A percentile compares a stretch with the other conserved stretches of the same genome.
Evolutionary conservation across 2,329 filamentous ascomycete species (phyloP).

Genomic region (Epichloe aotearoae): DNA sequence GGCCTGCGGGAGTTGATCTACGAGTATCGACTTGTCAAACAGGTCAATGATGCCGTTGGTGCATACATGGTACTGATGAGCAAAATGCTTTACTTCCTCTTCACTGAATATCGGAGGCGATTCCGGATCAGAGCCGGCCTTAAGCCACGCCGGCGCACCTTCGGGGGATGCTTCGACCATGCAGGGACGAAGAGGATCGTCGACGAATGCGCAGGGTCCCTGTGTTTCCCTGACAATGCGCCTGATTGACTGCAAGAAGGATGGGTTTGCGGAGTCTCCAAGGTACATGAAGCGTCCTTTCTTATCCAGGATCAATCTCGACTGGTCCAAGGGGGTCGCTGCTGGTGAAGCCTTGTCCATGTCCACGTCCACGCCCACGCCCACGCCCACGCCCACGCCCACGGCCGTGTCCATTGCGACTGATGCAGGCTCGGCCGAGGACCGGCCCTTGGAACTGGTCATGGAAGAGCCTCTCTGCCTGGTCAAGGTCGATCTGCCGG

Average conservation of each 20-base stretch:
- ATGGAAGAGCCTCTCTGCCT: not conserved
- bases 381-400: not conserved
- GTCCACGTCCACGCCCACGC: not conserved
- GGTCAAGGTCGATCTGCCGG: not conserved
- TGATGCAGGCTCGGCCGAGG: not conserved
- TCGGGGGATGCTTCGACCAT: conserved; percentile 16
- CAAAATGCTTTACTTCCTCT: conserved; percentile 4
- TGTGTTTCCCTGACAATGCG: conserved; percentile 11
- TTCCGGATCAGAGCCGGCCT: not conserved
- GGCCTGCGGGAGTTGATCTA: conserved; percentile 10
- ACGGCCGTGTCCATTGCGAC: not conserved
- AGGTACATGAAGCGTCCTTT: conserved; percentile 6
- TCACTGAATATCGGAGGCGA: not conserved
- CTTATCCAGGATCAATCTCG: conserved; percentile 5
- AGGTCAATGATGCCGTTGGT: conserved; percentile 22
- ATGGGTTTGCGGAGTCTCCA: conserved; percentile 7
- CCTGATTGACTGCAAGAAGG: conserved; percentile 15
- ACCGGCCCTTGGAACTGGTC: not conserved
- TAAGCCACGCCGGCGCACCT: conserved; percentile 10
- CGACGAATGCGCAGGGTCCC: conserved; percentile 13
- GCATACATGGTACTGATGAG: conserved; percentile 1
- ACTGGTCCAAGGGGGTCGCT: conserved; percentile 7
- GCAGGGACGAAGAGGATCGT: conserved; percentile 15
- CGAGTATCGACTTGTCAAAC: conserved; percentile 17
- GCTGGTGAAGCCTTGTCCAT: conserved; percentile 10